Evolutionary conservation across 2,329 filamentous ascomycete genomes (phyloP).

Genomic region (Orbilia blumenaviensis): DNA sequence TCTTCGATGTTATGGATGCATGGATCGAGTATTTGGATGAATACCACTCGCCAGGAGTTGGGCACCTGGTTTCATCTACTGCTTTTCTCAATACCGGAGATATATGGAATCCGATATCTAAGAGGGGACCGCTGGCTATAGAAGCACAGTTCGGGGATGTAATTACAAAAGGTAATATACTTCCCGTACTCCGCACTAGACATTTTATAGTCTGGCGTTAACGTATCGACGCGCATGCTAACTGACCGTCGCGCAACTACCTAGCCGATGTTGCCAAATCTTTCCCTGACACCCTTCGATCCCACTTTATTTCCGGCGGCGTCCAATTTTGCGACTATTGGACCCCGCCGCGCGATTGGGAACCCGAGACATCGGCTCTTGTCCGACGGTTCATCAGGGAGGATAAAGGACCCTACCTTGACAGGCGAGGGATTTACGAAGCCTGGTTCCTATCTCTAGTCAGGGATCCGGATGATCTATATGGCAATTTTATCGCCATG

Average conservation of each 20-base stretch:
- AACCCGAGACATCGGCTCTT: not conserved
- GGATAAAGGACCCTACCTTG: not conserved
- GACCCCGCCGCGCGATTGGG: not conserved
- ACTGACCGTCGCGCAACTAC: not conserved
- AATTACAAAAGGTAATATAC: not conserved
- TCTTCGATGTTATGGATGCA: constrained; percentile 4
- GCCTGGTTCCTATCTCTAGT: not conserved
- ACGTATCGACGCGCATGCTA: not conserved
- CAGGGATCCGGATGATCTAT: constrained; percentile 1
- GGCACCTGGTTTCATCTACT: not conserved
- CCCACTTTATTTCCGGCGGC: not conserved
- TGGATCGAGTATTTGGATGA: constrained; percentile 2
- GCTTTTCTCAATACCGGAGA: not conserved
- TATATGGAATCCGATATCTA: not conserved
- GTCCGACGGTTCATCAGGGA: constrained; percentile 1
- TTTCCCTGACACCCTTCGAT: constrained; percentile 1
- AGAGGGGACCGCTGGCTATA: constrained; percentile 6
- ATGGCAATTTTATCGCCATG: not conserved
- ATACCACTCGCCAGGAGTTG: not conserved
- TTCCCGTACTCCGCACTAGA: not conserved
- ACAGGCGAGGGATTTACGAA: not conserved
- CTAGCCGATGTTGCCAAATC: not conserved
- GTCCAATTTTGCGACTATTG: constrained; percentile 6
- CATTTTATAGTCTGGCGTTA: no score
- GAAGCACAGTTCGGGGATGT: constrained; percentile 3